Evolutionary conservation across 805 yeast species (phyloP), one percentile per base, ranked within the genome.

Genomic region (Saccharomycopsis capsularis): DNA sequence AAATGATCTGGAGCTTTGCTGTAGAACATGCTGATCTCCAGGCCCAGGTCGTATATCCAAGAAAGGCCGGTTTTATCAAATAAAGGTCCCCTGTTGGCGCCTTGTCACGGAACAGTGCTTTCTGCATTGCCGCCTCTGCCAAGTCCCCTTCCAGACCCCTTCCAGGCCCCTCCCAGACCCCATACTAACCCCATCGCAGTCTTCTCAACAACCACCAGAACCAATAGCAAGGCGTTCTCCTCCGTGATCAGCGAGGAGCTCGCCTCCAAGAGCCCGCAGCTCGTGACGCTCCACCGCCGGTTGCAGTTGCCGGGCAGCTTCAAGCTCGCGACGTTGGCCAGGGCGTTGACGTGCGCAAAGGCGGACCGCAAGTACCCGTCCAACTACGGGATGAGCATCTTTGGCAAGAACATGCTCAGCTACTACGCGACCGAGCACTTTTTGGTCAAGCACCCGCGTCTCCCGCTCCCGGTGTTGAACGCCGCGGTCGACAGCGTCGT

Each of bases 401-500:
- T 91, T 60, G 99, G 99, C 44, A 79, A 81, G 59, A 79, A 81
- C 52, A 68, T 93, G 43, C 68, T 93, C 52, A 77, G 82, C 11
- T 87, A 81, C 64, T 83, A 86, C 59, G 83, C 81, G 3, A 74
- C 85, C 19, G 95, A 88, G 63, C 69, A 84, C 57, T 69, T 91
- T 51, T 68, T 88, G 58, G 66, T 81, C 44, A 79, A 76, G 56
- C 89, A 89, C 63, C 99, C 99, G 47, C 78, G 99, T 63, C 73
- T 93, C 44, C 99, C 99, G 16, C 74, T 83, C 53, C 75, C 79
- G 6, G 82, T 90, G 24, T 75, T 88, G 49, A 78, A 81, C 57
- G 79, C 81, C 4, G 86, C 95, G 0, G 81, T 85, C 6, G 82
- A 85, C 56, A 75, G 93, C 0, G 85, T 80, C 61, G 74, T 85